These are phyloP conservation scores for Myochromella boudieri DNA, from an alignment of 768 basidiomycete genomes.

Conservation along the genomic window DNA sequence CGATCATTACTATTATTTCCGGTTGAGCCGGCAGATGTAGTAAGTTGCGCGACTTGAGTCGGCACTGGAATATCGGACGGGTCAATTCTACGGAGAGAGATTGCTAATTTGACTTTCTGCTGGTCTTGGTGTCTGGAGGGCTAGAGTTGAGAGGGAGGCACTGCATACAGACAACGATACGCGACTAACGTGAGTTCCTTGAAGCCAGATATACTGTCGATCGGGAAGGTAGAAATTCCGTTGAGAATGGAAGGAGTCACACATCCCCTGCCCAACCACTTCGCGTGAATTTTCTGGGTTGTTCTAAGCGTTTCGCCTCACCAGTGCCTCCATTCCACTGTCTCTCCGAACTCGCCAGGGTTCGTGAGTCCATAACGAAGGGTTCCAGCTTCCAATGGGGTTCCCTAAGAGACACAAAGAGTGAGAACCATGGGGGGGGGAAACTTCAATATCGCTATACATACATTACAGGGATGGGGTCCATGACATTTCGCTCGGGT, in stretches of 20 bases:
- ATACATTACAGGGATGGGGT: conserved; percentile 53
- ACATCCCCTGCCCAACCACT: conserved; percentile 71
- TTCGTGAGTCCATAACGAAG: conserved; percentile 64
- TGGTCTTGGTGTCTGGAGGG: conserved; percentile 55
- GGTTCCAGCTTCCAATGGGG: conserved; percentile 50
- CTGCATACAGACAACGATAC: neutral
- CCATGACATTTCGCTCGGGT: conserved; percentile 70
- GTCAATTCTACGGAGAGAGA: conserved; percentile 54
- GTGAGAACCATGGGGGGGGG: neutral
- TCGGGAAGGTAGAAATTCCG: conserved; percentile 41
- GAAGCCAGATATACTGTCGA: conserved; percentile 52
- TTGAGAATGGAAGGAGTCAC: conserved; percentile 59
- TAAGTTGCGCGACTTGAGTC: no score
- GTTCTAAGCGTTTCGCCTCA: conserved; percentile 26
- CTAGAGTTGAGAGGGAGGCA: neutral
- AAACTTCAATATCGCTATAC: conserved; percentile 1
- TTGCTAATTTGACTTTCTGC: conserved; percentile 58
- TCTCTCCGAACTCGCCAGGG: conserved; percentile 51
- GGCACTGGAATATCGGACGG: conserved; percentile 54
- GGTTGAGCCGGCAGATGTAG: neutral
- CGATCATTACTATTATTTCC: conserved; percentile 11
- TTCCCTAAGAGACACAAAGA: conserved; percentile 30
- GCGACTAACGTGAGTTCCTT: conserved; percentile 45
- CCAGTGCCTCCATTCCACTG: conserved; percentile 79
- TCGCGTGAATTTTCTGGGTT: conserved; percentile 5